These are phyloP conservation scores for Omphalotus guepiniiformis DNA, from an alignment of 768 basidiomycete species.

Conservation along the genomic window DNA sequence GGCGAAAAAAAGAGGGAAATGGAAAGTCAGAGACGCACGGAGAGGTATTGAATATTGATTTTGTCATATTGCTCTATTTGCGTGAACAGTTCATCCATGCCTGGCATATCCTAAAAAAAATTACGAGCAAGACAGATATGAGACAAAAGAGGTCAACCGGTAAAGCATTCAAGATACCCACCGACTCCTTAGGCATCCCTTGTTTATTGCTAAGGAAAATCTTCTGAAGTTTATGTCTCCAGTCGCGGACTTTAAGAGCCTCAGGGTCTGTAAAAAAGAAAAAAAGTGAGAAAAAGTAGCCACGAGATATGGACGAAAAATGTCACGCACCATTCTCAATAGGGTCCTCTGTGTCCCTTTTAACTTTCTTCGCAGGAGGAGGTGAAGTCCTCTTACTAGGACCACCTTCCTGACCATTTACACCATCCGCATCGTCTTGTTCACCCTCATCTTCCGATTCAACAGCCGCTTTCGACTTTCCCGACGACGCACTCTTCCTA, in stretches of 20 bases:
- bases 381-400: constrained; percentile 52
- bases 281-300: neutral
- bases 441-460: constrained; percentile 40
- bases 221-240: constrained; percentile 91
- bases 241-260: constrained; percentile 71
- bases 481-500: neutral
- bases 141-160: constrained; percentile 2
- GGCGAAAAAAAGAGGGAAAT: neutral
- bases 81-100: constrained; percentile 65
- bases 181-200: constrained; percentile 59
- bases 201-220: constrained; percentile 70
- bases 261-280: constrained; percentile 54
- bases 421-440: constrained; percentile 50
- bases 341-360: constrained; percentile 56
- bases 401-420: constrained; percentile 63
- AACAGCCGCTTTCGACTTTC: constrained; percentile 8
- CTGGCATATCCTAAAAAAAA: constrained; percentile 85
- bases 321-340: constrained; percentile 55
- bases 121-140: constrained; percentile 2
- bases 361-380: constrained; percentile 62
- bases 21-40: constrained; percentile 23
- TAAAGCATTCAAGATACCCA: constrained; percentile 27
- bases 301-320: constrained; percentile 5
- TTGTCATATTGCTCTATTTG: constrained; percentile 72
- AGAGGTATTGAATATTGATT: constrained; percentile 74